Base-by-base conservation (phyloP, 306 rosid genomes). In the Cicer bijugum region DNA sequence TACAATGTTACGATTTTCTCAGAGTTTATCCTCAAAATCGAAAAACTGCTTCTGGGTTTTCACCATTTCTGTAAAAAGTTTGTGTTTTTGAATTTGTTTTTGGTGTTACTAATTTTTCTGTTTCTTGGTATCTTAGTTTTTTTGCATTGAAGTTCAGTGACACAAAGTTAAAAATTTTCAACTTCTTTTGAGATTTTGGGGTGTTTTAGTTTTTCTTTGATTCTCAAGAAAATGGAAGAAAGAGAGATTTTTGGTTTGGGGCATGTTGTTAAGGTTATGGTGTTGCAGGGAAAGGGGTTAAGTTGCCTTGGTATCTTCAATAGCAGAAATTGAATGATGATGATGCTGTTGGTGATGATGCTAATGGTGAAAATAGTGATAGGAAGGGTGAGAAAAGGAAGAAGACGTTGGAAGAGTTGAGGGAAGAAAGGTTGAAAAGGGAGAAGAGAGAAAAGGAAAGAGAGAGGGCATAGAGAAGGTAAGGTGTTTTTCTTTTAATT, bases 221-320 rank as follows among this genome's bases (percentile, higher is more conserved):
- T 78, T 74, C 39, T 73, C 38, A 8, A 12, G 63, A 77, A 84
- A 44, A 93, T 93, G 98, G 96, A 93, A 76, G 91, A 86, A 83
- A 84, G 87, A 66, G 94, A 88, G 51, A 83, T 71, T 71, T 79
- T 79, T 82, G 80, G 56, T 82, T 83, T 89, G 82, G 90, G 88
- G 71, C 85, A 88, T 35, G 86, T 75, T 6, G 84, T 83, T 70
- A 87, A 83, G 72, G 82, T 46, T 82, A 84, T 81, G 92, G 98
- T 42, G 76, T 90, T 57, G 95, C 90, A 1, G 98, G 97, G 51
- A 92, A 90, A 59, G 97, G 92, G 28, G 90, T 87, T 40, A 83
- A 92, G 67, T 43, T 92, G 80, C 98, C 98, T 3, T 92, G 98
- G 98, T 92, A 92, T 85, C 86, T 92, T 37, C 78, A 86, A 23